Evolutionary conservation across 129 eudicot species (phyloP), one percentile per base, ranked within the genome.

Genomic region (Daucus carota): DNA sequence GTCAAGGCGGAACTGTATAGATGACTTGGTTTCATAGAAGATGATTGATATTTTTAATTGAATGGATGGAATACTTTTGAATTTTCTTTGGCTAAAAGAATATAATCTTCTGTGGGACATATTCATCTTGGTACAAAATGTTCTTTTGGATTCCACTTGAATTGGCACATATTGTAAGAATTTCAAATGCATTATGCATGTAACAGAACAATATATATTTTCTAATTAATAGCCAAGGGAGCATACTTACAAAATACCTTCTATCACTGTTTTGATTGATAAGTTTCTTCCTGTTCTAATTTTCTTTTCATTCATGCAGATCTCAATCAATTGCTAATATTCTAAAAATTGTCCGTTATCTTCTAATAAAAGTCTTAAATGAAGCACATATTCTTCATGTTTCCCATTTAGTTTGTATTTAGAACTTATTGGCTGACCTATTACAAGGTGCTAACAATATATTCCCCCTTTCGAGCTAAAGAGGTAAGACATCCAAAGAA

Each of bases 341-440:
- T 69, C 42, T 38, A 40, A 16, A 9, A 31, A 66, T 31, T 24
- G 69, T 66, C 3, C 38, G 5, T 36, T 9, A 18, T 34, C 73
- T 36, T 34, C 13, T 69, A 10, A 67, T 29, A 5, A 67, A 67
- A 69, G 46, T 38, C 17, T 18, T 22, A 16, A 69, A 69, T 18
- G 32, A 69, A 69, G 73, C 47, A 71, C 74, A 71, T 42, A 71
- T 71, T 71, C 74, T 26, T 43, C 17, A 12, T 71, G 54, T 71
- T 71, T 70, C 15, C 52, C 29, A 71, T 71, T 47, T 40, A 70
- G 13, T 22, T 70, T 20, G 6, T 71, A n/a, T 71, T 41, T 6
- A 42, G 6, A 40, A 42, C 31, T 24, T 24, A 13, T 31, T n/a
- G 45, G 36, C 11, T 10, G 1, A 33, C 6, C n/a, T 20, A 43